Evolutionary conservation across 129 eudicot genomes (phyloP), one percentile per base, ranked within the genome.

Genomic region (Lonicera japonica): DNA sequence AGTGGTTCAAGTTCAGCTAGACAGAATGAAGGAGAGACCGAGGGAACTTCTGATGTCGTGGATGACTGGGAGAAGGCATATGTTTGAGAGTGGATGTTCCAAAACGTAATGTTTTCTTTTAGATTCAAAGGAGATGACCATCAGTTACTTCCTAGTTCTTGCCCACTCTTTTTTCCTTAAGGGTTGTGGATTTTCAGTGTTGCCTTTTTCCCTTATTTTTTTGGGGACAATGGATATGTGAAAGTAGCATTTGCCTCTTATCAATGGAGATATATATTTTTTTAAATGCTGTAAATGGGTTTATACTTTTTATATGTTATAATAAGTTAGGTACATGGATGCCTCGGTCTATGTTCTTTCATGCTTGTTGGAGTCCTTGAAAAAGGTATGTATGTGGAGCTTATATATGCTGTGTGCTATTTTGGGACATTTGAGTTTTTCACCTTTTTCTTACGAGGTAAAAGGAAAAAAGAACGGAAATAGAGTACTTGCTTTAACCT

Each of bases 51-150:
- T 3, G 90, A 80, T 36, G 89, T 80, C 18, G 91, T 73, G 47
- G 98, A 92, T 47, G 87, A 90, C 74, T 92, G 98, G 98, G 96
- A 87, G 64, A 70, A 85, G 66, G 96, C 98, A 0, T 84, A 45
- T 65, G 86, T 14, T 50, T 50, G 55, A 50, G 39, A 20, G 39
- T 21, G 63, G 59, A 11, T 62, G 21, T 41, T 29, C 1, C 5
- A 43, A 10, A 14, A 43, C 14, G 8, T 4, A 43, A 43, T 11
- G 5, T 38, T 5, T 38, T 60, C 34, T 61, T 5, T 61, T 61
- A 10, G 60, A 56, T 20, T 56, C 36, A 38, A 38, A 54, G 29
- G 21, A 14, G 29, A 21, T 5, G 15, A 0, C 16, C 40, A 36
- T 41, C 12, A 40, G 25, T 24, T 36, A 43, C 8, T 43, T 15